Base-by-base conservation (phyloP, 768 basidiomycete species). In the Pisolithus orientalis region DNA sequence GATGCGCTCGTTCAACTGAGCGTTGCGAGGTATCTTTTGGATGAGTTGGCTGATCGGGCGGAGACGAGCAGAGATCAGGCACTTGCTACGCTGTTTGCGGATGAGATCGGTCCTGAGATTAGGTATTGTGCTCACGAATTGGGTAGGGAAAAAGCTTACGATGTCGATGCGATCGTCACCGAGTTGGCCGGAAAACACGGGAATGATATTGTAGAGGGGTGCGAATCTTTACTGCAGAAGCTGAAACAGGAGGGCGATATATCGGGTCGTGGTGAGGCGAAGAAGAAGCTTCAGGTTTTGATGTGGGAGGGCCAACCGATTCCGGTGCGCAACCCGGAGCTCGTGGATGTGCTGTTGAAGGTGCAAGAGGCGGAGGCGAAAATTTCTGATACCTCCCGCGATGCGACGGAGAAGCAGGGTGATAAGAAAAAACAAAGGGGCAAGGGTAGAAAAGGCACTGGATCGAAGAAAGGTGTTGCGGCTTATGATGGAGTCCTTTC, bases 61-160 rank as follows among this genome's bases (percentile, higher is more conserved):
- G 65, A 66, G n/a, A 86, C 85, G 14, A 90, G 87, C 61, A 76
- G 84, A 34, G 91, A 93, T 46, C 91, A 94, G 68, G 95, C 94
- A 1, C 77, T 97, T 8, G 88, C 91, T 5, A 79, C 82, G 8
- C 76, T 90, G 29, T 88, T 90, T 62, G 79, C 85, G 5, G 94
- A 98, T 62, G 87, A 89, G 60, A 81, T 95, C 49, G 85, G 89
- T 24, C 93, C 95, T 0, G 84, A 96, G 66, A 92, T 98, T 50
- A 76, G 95, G 43, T 87, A 94, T 69, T 92, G 87, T 59, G 94
- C 94, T 0, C 95, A 97, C 61, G 85, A 92, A 61, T 74, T 94
- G 13, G 90, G 92, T 1, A 75, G 82, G 49, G 74, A 74, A 40
- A 85, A 83, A 60, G 84, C 89, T 4, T 94, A 94, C 68, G 90